Percentiles rank a stretch among this genome's conserved stretches.
Conservation (phyloP, 2,329 filamentous ascomycete genomes). For the Hyphodiscus sp. region DNA sequence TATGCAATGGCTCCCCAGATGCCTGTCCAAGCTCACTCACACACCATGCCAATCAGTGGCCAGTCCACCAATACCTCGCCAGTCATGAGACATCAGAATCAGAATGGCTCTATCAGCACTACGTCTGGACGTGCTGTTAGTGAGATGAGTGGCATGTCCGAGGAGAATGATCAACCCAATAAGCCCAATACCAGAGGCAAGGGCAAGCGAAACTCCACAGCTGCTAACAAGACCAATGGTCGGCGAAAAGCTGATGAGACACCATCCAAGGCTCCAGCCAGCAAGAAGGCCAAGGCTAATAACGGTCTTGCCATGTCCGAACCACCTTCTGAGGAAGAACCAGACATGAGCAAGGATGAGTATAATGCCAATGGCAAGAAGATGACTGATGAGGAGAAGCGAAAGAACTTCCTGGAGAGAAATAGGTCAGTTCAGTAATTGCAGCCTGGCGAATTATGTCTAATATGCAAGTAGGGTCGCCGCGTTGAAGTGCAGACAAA, state of each 20-base stretch:
- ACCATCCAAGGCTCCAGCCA: slow-evolving; percentile 52
- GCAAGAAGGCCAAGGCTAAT: slow-evolving; percentile 67
- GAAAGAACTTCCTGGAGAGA: slow-evolving; percentile 93
- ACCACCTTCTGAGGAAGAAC: slow-evolving; percentile 33
- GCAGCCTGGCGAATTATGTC: not conserved
- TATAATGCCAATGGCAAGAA: slow-evolving; percentile 63
- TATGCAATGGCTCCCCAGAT: slow-evolving; percentile 25
- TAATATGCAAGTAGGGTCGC: slow-evolving; percentile 60
- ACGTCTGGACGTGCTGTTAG: slow-evolving; percentile 49
- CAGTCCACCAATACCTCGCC: slow-evolving; percentile 35
- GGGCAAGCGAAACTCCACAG: slow-evolving; percentile 57
- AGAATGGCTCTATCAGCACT: slow-evolving; percentile 34
- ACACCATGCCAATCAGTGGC: slow-evolving; percentile 16
- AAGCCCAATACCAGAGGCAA: slow-evolving; percentile 60
- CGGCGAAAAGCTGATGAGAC: slow-evolving; percentile 74
- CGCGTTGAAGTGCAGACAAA: slow-evolving; percentile 90
- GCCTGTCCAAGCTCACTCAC: slow-evolving; percentile 28
- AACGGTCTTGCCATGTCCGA: slow-evolving; percentile 34
- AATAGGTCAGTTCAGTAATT: slow-evolving; percentile 63
- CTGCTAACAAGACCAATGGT: slow-evolving; percentile 47
- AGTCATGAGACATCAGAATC: slow-evolving; percentile 44
- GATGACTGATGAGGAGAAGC: slow-evolving; percentile 98
- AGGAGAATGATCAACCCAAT: slow-evolving; percentile 60
- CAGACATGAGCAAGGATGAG: slow-evolving; percentile 48
- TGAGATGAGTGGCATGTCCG: slow-evolving; percentile 64